These are phyloP conservation scores for Eucalyptus sp. DNA, from an alignment of 345 rosid genomes.

Conservation along the genomic window DNA sequence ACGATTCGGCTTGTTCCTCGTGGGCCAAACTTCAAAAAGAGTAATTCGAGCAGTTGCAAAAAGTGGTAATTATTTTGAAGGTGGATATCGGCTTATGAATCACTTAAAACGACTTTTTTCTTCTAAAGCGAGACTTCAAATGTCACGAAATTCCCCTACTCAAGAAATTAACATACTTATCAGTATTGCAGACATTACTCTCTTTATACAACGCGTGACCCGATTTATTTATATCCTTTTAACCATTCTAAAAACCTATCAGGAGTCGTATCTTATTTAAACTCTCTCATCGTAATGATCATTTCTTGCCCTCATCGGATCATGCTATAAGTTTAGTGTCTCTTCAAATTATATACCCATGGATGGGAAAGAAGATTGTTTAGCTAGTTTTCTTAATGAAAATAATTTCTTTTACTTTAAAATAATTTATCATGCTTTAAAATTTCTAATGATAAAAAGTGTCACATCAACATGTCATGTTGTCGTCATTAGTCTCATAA, in stretches of 20 bases:
- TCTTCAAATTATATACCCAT: not conserved
- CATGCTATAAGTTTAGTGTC: not conserved
- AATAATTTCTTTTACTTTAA: not conserved
- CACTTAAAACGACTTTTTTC: fast-evolving
- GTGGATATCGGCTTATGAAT: not conserved
- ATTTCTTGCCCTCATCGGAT: fast-evolving
- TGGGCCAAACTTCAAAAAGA: not conserved
- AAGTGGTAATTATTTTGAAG: not conserved
- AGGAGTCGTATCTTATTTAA: fast-evolving
- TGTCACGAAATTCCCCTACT: not conserved
- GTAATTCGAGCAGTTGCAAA: not conserved
- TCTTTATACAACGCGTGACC: not conserved
- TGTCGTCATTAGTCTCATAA: not conserved
- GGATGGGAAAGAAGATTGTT: not conserved
- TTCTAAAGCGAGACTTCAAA: not conserved
- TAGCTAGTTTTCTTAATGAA: not conserved
- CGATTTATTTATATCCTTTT: not conserved
- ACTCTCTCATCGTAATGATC: fast-evolving
- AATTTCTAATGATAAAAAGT: not conserved
- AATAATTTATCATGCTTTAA: fast-evolving
- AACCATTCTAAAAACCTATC: fast-evolving
- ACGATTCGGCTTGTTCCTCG: not conserved
- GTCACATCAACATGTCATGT: not conserved
- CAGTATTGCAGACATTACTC: not conserved
- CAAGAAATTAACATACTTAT: not conserved